phyloP scores from a whole-genome alignment of 148 eudicot species.

The Chenopodium album region DNA sequence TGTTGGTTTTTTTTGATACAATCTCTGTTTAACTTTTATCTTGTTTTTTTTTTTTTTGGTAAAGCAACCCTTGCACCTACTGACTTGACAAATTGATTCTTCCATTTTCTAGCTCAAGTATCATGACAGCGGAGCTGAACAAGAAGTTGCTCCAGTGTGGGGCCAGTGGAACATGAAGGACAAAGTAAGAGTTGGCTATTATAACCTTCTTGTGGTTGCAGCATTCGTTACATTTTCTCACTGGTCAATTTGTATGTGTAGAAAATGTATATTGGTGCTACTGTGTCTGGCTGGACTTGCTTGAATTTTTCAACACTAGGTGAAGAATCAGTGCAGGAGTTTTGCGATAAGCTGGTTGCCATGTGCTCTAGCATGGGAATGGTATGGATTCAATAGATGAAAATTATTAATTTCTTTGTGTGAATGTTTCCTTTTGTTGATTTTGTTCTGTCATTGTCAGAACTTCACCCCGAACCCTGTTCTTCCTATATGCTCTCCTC shows the following conservation, averaged over 20 bases:
- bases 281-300: conserved; percentile 48
- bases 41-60: too few relatives aligned
- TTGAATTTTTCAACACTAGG: conserved; percentile 46
- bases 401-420: neutral
- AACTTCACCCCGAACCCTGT: conserved; percentile 36
- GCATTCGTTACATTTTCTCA: neutral
- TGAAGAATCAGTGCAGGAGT: conserved; percentile 15
- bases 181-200: conserved; percentile 40
- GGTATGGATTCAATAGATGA: conserved; percentile 36
- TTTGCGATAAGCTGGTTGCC: conserved; percentile 43
- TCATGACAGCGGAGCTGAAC: conserved; percentile 46
- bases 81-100: neutral
- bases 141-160: conserved; percentile 50
- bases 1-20: neutral
- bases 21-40: too few relatives aligned
- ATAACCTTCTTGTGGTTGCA: neutral
- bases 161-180: conserved; percentile 91
- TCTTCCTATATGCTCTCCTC: conserved; percentile 25
- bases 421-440: neutral
- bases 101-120: conserved; percentile 55
- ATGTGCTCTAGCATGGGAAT: conserved; percentile 80
- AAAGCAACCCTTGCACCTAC: too few relatives aligned
- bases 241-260: conserved; percentile 21
- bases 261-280: conserved; percentile 84
- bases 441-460: conserved; percentile 30